phyloP scores from a whole-genome alignment of 495 filamentous ascomycete genomes.

The Penicillium pancosmium region DNA sequence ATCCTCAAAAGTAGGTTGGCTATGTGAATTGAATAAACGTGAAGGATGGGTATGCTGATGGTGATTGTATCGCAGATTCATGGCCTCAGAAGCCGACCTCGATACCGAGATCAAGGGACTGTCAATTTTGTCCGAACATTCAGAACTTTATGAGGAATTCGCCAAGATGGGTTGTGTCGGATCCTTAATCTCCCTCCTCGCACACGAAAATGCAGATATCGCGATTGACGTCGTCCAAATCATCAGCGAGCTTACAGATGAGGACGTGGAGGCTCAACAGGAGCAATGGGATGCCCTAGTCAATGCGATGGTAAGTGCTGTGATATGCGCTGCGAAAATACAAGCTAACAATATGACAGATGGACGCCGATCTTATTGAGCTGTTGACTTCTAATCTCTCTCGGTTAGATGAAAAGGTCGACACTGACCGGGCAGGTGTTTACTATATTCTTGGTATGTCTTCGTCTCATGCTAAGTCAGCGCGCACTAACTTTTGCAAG shows the following conservation, averaged over 20 bases:
- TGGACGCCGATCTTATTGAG: constrained; percentile 80
- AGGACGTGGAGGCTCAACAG: constrained; percentile 84
- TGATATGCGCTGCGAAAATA: not conserved
- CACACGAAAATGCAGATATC: constrained; percentile 97
- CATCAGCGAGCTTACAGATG: constrained; percentile 89
- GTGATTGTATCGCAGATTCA: constrained; percentile 53
- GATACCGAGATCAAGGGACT: constrained; percentile 88
- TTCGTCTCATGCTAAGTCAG: not conserved
- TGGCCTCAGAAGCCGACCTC: constrained; percentile 86
- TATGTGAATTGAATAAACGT: too few species aligned
- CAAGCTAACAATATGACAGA: constrained; percentile 35
- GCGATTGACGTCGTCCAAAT: constrained; percentile 91
- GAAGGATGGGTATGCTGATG: not conserved
- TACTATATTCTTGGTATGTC: constrained; percentile 75
- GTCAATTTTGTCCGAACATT: constrained; percentile 84
- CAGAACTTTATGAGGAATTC: constrained; percentile 84
- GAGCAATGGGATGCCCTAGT: constrained; percentile 83
- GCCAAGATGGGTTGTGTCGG: constrained; percentile 74
- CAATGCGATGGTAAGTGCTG: constrained; percentile 64
- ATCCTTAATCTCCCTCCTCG: constrained; percentile 76
- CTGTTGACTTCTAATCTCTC: constrained; percentile 81
- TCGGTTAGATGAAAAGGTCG: constrained; percentile 78
- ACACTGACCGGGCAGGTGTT: constrained; percentile 79
- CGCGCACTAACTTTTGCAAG: constrained; percentile 32
- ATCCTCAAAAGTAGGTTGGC: constrained; percentile 76